These are phyloP conservation scores for Hippophae rhamnoides DNA, from an alignment of 306 rosid species.

Conservation along the genomic window DNA sequence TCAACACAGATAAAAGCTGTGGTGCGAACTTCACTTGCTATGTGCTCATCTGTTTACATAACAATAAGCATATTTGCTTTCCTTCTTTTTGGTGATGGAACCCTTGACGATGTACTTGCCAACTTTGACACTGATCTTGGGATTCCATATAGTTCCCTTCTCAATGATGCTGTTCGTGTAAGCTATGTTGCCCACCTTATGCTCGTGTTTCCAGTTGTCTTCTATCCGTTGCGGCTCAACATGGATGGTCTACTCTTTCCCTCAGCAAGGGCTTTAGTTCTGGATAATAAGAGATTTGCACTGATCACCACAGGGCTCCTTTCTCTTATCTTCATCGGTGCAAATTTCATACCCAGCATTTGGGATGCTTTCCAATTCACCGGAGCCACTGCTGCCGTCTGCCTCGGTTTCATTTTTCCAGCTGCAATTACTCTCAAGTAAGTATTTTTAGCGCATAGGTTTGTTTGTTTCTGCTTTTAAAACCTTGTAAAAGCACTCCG, in stretches of 20 bases:
- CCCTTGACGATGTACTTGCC: slow-evolving; percentile 30
- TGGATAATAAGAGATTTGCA: slow-evolving; percentile 27
- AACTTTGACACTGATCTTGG: slow-evolving; percentile 31
- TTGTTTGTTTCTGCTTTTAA: too few relatives aligned
- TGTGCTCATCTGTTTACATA: slow-evolving; percentile 27
- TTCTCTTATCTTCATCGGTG: slow-evolving; percentile 23
- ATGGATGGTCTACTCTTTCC: slow-evolving; percentile 39
- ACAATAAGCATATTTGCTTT: slow-evolving; percentile 35
- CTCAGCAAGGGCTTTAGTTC: slow-evolving; percentile 21
- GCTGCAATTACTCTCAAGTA: slow-evolving; percentile 28
- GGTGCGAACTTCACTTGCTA: slow-evolving; percentile 22
- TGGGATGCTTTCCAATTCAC: slow-evolving; percentile 38
- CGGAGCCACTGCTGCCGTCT: slow-evolving; percentile 33
- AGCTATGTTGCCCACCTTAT: slow-evolving; percentile 30
- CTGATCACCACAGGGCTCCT: slow-evolving; percentile 12
- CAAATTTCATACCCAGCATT: slow-evolving; percentile 31
- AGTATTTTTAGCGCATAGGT: background rate
- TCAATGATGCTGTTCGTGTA: slow-evolving; percentile 24
- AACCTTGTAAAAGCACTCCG: too few relatives aligned
- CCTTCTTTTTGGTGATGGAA: slow-evolving; percentile 34
- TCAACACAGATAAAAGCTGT: slow-evolving; percentile 17
- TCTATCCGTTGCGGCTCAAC: slow-evolving; percentile 30
- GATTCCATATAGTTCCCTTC: slow-evolving; percentile 23
- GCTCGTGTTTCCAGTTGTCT: slow-evolving; percentile 27
- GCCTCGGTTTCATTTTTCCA: slow-evolving; percentile 33